These are phyloP conservation scores for Ammopiptanthus mongolicus DNA, from an alignment of 306 rosid genomes.

Conservation along the genomic window DNA sequence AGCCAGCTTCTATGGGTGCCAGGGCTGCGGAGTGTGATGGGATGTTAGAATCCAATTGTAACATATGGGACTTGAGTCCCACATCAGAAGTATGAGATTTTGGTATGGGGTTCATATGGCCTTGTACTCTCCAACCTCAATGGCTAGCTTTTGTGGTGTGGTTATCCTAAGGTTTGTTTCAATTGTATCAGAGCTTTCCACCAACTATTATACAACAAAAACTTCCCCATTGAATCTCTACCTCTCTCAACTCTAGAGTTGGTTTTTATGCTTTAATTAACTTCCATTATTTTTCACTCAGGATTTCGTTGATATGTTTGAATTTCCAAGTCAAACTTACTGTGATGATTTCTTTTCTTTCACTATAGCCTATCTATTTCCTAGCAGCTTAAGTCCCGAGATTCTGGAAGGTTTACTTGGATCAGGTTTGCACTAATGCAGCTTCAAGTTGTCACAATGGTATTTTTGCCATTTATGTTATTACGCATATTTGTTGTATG, in stretches of 20 bases:
- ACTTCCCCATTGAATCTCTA: background rate
- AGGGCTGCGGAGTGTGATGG: too few relatives aligned
- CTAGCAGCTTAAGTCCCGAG: constrained; percentile 88
- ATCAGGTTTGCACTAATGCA: constrained; percentile 54
- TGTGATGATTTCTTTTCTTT: constrained; percentile 18
- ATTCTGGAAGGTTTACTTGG: constrained; percentile 92
- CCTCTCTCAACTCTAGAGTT: background rate
- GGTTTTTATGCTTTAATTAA: background rate
- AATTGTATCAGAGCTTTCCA: too few relatives aligned
- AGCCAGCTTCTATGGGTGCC: too few relatives aligned
- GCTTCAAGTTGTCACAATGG: background rate
- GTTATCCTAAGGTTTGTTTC: too few relatives aligned
- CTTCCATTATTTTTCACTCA: background rate
- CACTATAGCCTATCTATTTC: constrained; percentile 79
- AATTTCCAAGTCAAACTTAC: constrained; percentile 7
- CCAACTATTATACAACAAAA: background rate
- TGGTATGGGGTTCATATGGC: too few relatives aligned
- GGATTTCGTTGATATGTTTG: background rate
- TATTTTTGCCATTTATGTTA: background rate
- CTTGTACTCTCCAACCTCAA: too few relatives aligned
- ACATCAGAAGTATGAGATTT: too few relatives aligned
- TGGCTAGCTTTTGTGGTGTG: too few relatives aligned
- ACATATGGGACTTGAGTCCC: too few relatives aligned
- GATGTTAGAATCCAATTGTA: too few relatives aligned
- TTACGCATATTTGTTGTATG: background rate